A percentile compares a stretch with the other conserved stretches of the same genome.
phyloP scores from a whole-genome alignment of 495 filamentous ascomycete genomes.

The Penicillium nucicola region DNA sequence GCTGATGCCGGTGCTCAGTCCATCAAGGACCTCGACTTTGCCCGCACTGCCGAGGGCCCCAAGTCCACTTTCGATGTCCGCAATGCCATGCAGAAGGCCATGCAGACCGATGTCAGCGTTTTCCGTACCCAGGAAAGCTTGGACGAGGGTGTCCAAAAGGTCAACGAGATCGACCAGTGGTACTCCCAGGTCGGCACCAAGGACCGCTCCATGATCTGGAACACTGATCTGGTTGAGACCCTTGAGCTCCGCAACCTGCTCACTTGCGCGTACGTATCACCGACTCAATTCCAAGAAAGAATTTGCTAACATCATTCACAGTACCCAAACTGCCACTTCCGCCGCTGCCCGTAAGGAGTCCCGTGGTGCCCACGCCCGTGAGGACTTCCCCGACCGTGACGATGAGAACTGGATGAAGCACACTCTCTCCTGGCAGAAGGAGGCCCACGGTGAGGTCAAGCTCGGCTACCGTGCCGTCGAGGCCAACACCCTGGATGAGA shows the following conservation, averaged over 20 bases:
- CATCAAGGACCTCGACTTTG: conserved; percentile 80
- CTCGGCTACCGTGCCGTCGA: conserved; percentile 76
- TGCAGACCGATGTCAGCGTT: conserved; percentile 95
- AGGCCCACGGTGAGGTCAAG: conserved; percentile 74
- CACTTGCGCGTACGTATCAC: conserved; percentile 78
- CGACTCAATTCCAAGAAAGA: not conserved
- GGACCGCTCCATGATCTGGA: conserved; percentile 99
- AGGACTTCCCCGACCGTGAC: conserved; percentile 92
- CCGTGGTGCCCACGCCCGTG: conserved; percentile 89
- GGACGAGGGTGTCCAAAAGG: conserved; percentile 80
- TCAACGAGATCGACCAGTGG: conserved; percentile 74
- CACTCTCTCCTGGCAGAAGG: conserved; percentile 89
- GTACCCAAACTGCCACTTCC: conserved; percentile 79
- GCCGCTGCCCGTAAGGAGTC: conserved; percentile 92
- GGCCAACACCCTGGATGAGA: conserved; percentile 76
- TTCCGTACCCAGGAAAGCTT: conserved; percentile 92
- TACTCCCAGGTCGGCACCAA: conserved; percentile 86
- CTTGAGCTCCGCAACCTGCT: conserved; percentile 89
- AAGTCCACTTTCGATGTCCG: conserved; percentile 85
- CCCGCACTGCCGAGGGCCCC: conserved; percentile 78
- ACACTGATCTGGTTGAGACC: conserved; percentile 93
- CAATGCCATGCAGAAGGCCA: conserved; percentile 92
- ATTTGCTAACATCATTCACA: conserved; percentile 20
- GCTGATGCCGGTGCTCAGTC: conserved; percentile 83
- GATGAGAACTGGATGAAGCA: conserved; percentile 99